These are phyloP conservation scores for Tetracladium setigerum DNA, from an alignment of 495 filamentous ascomycete species.

Conservation along the genomic window DNA sequence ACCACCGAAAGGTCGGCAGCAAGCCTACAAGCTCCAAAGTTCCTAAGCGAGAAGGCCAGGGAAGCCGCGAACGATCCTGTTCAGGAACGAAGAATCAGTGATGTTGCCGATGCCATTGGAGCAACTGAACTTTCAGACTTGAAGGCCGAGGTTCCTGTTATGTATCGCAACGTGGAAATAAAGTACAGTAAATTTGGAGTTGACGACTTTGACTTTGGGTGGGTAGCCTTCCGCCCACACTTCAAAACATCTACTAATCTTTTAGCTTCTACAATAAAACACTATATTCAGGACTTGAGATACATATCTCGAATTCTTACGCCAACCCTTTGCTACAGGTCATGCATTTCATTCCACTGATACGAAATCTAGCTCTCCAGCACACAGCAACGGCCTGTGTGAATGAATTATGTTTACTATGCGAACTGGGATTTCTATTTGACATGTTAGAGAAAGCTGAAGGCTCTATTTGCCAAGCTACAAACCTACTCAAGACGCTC, in stretches of 20 bases:
- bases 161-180: constrained; percentile 89
- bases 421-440: constrained; percentile 91
- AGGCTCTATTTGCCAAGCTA: constrained; percentile 92
- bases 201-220: constrained; percentile 97
- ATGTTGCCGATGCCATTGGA: constrained; percentile 54
- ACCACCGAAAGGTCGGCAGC: constrained; percentile 44
- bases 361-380: constrained; percentile 84
- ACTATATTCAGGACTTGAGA: constrained; percentile 82
- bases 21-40: constrained; percentile 61
- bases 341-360: constrained; percentile 77
- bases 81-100: constrained; percentile 41
- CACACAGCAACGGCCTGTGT: constrained; percentile 81
- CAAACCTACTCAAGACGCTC: constrained; percentile 87
- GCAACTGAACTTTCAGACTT: constrained; percentile 51
- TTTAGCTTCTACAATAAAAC: constrained; percentile 88
- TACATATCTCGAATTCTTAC: constrained; percentile 92
- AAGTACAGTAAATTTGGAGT: constrained; percentile 97
- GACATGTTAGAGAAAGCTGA: constrained; percentile 97
- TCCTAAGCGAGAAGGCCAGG: constrained; percentile 84
- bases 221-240: constrained; percentile 19
- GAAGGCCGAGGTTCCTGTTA: constrained; percentile 68
- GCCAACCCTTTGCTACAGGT: constrained; percentile 90
- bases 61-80: constrained; percentile 46
- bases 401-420: constrained; percentile 76
- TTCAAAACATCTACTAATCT: constrained; percentile 3